Conservation (phyloP, 2,329 filamentous ascomycete genomes). For the Diaporthe citrichinensis region DNA sequence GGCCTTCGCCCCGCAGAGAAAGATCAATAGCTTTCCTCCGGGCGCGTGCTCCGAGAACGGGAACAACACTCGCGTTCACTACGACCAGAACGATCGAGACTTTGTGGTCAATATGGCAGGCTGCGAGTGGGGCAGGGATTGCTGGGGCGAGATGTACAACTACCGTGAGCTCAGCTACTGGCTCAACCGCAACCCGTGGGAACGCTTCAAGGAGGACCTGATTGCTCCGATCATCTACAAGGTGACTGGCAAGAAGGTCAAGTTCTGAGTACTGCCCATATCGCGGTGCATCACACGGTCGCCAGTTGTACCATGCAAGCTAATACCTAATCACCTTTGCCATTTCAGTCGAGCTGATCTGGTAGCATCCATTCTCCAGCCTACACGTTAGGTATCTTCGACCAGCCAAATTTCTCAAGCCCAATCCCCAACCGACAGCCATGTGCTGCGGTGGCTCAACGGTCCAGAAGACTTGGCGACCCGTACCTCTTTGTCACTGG, state of each 20-base stretch:
- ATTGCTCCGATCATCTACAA: conserved; percentile 74
- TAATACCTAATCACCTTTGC: conserved; percentile 19
- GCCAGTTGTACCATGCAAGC: conserved; percentile 6
- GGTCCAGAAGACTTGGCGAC: neutral
- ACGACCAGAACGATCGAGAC: conserved; percentile 86
- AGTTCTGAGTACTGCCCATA: conserved; percentile 57
- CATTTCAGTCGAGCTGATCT: conserved; percentile 11
- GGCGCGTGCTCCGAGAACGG: conserved; percentile 88
- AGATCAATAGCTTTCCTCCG: conserved; percentile 93
- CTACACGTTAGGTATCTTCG: neutral
- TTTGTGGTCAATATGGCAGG: conserved; percentile 99
- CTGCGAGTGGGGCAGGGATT: conserved; percentile 96
- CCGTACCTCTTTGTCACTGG: conserved; percentile 28
- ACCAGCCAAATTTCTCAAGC: neutral
- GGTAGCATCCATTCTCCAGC: neutral
- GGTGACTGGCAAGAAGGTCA: conserved; percentile 72
- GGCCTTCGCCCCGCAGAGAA: conserved; percentile 90
- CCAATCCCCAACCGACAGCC: neutral
- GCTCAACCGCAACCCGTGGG: conserved; percentile 87
- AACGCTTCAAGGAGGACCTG: conserved; percentile 78
- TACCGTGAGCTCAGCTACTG: conserved; percentile 93
- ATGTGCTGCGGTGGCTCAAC: conserved; percentile 21
- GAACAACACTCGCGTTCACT: conserved; percentile 85
- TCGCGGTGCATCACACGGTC: neutral
- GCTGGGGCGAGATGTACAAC: conserved; percentile 97